Evolutionary conservation across 2,329 filamentous ascomycete genomes (phyloP), one percentile per base, ranked within the genome.

Genomic region (Cryphonectria naterciae): DNA sequence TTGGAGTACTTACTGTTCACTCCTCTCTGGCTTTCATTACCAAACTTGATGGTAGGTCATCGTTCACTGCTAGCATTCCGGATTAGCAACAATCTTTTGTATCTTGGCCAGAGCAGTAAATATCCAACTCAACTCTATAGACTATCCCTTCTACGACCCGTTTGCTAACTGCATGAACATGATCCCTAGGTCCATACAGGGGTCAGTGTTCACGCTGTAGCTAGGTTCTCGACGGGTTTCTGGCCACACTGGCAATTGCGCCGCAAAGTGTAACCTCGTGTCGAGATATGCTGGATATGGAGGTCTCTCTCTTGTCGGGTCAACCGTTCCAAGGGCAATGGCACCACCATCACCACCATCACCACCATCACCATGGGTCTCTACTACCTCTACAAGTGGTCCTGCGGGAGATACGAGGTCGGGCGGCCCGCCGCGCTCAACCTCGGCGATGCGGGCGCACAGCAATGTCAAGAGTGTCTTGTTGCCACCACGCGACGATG

Each of bases 401-500:
- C 39, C 25, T 60, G 46, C 17, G 69, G 67, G 67, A 13, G 52
- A 39, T 7, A 28, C 35, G 22, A 71, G 52, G 17, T 71, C 37
- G 15, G 68, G 61, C 64, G 69, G 67, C 28, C 39, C 63, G 43
- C 37, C 49, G 49, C n/a, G 66, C 63, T 74, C 70, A 35, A 74
- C 65, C 28, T 74, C 72, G 22, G 73, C 74, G 17, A 77, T 76
- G 35, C 77, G 75, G 13, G 74, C 72, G 22, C 73, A 72, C 2
- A 84, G 75, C 22, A 82, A 75, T 1, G 78, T 77, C 3, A 84
- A 74, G 0, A 85, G 75, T 7, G 79, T 79, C 60, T 79, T 77
- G 64, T 85, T 85, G 5, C 83, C 83, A 7, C 83, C 83, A 17
- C 83, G 78, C 0, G 80, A 84, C 1, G 80, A 82, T 0, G 81